Conservation (phyloP, 106 monocot genomes). For the Platanthera zijinensis region DNA sequence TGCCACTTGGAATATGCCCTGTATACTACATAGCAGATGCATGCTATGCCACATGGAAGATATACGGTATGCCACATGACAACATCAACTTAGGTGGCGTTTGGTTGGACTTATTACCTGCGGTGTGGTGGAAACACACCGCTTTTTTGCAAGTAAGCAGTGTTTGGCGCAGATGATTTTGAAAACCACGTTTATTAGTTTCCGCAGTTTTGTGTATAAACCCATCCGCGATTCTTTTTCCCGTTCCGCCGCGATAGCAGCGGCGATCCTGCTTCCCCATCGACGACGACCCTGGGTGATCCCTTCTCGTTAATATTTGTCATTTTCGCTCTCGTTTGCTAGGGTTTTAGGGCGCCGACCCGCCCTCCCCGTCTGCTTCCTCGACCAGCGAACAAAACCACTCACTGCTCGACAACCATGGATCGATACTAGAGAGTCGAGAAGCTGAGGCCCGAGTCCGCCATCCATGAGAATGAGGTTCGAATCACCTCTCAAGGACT, state of each 20-base stretch:
- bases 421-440: constrained; percentile 39
- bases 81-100: too few relatives aligned
- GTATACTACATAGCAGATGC: not conserved
- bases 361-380: not conserved
- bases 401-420: constrained; percentile 11
- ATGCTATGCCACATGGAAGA: not conserved
- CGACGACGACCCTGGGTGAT: too few relatives aligned
- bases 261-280: too few relatives aligned
- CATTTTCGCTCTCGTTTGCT: not conserved
- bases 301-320: not conserved
- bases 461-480: constrained; percentile 39
- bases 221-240: too few relatives aligned
- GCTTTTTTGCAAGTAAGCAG: too few relatives aligned
- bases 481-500: constrained; percentile 31
- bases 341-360: constrained; percentile 9
- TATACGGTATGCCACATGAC: not conserved
- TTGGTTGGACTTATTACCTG: too few relatives aligned
- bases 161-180: too few relatives aligned
- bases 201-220: too few relatives aligned
- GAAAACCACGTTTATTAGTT: too few relatives aligned
- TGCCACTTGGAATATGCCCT: not conserved
- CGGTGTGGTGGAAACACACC: too few relatives aligned
- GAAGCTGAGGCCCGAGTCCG: constrained; percentile 32
- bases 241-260: too few relatives aligned
- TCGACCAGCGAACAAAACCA: not conserved